Evolutionary conservation across 2,329 filamentous ascomycete genomes (phyloP).

Genomic region (Zymoseptoria passerinii): DNA sequence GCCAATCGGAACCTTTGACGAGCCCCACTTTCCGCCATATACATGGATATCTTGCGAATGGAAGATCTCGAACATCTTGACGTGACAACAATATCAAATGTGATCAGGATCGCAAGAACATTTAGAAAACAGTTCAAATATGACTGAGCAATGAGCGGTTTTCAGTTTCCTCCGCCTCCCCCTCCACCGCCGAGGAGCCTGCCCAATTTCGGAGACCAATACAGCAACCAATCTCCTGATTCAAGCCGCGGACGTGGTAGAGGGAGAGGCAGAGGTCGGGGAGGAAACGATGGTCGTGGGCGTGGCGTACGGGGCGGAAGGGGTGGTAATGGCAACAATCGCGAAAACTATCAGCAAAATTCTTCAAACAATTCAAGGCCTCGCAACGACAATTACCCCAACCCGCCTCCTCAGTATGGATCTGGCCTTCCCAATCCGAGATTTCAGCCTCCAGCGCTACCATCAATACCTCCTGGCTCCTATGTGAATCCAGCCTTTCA

Average conservation of each 20-base stretch:
- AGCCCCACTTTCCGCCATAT: not conserved
- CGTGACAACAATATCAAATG: not conserved
- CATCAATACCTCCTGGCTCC: conserved; percentile 20
- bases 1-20: not conserved
- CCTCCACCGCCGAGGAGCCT: conserved; percentile 32
- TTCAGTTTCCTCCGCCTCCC: conserved; percentile 44
- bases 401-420: not conserved
- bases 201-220: conserved; percentile 12
- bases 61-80: not conserved
- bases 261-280: conserved; percentile 25
- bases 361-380: not conserved
- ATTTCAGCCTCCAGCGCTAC: not conserved
- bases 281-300: conserved; percentile 10
- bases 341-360: not conserved
- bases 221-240: conserved; percentile 14
- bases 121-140: not conserved
- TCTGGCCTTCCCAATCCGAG: not conserved
- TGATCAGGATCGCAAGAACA: not conserved
- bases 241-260: conserved; percentile 24
- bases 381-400: not conserved
- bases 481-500: conserved; percentile 27
- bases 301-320: conserved; percentile 7
- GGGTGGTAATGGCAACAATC: not conserved
- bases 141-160: conserved; percentile 15
- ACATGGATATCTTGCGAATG: not conserved